phyloP scores from a whole-genome alignment of 2,329 filamentous ascomycete species.

The Alternaria ventricosa region DNA sequence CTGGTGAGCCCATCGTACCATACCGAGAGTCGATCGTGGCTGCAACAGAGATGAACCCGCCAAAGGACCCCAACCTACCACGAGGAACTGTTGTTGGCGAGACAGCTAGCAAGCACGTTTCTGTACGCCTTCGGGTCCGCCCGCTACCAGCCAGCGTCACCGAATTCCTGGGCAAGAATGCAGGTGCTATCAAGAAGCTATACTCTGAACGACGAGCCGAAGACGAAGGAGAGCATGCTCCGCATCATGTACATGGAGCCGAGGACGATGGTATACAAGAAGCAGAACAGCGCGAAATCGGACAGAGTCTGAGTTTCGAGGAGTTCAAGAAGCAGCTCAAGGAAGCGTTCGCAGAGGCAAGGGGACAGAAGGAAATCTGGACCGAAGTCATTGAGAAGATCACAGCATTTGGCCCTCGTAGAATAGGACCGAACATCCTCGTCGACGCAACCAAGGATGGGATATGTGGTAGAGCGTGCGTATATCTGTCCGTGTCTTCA shows the following conservation, averaged over 20 bases:
- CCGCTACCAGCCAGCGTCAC: slow-evolving; percentile 81
- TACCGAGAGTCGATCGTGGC: slow-evolving; percentile 91
- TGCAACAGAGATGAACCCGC: slow-evolving; percentile 89
- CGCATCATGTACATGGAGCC: slow-evolving; percentile 54
- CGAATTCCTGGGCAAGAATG: slow-evolving; percentile 83
- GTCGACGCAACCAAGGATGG: slow-evolving; percentile 79
- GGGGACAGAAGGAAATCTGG: slow-evolving; percentile 79
- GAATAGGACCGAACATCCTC: slow-evolving; percentile 86
- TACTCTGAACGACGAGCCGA: slow-evolving; percentile 72
- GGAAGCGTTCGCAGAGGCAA: slow-evolving; percentile 71
- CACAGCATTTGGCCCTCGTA: slow-evolving; percentile 84
- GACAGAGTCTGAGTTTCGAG: slow-evolving; percentile 69
- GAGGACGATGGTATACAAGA: slow-evolving; percentile 57
- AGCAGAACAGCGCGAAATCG: slow-evolving; percentile 62
- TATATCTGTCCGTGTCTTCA: slow-evolving; percentile 10
- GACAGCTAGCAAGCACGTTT: slow-evolving; percentile 86
- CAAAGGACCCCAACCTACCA: slow-evolving; percentile 83
- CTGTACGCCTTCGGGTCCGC: slow-evolving; percentile 75
- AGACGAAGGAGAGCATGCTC: slow-evolving; percentile 48
- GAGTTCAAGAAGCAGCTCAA: slow-evolving; percentile 81
- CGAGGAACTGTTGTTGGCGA: slow-evolving; percentile 77
- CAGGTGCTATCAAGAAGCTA: slow-evolving; percentile 76
- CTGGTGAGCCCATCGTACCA: slow-evolving; percentile 91
- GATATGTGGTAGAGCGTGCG: slow-evolving; percentile 75
- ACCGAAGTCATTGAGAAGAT: slow-evolving; percentile 78